Base-by-base conservation (phyloP, 1,284 basidiomycete species). In the Rhodotorula sp. region DNA sequence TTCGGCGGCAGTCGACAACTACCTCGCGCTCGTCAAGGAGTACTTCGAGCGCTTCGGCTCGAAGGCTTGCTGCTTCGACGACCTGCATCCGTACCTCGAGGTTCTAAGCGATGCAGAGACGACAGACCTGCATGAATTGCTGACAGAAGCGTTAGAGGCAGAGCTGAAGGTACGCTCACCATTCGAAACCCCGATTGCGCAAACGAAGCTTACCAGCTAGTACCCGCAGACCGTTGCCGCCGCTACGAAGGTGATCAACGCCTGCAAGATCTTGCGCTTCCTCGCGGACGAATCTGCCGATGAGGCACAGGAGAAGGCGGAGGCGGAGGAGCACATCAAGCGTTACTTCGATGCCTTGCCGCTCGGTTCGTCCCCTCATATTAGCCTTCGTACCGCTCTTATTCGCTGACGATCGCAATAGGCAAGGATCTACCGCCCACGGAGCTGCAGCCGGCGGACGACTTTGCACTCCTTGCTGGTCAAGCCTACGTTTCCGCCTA, bases 401-500 rank as follows among this genome's bases (percentile, higher is more conserved):
- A 24, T 7, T 15, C 9, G 5, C 51, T 61, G 24, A 46, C 48
- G 30, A 15, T 34, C 50, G 5, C 5, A 13, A 24, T 65, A 81
- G 80, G 82, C 55, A 80, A 82, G 60, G 82, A 84, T 62, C 83
- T 94, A 28, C 85, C 88, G 2, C 80, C 84, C 7, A 90, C 90
- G 0, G 92, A 95, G 75, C 83, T 93, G 56, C 93, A 95, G 76
- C 90, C 89, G 24, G 89, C 87, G 4, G 93, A 95, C 76, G 93
- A 94, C 76, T 83, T 94, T 40, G 88, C 85, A 15, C 83, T 94
- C 34, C 82, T 95, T 20, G 86, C 88, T 9, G 88, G 84, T 1
- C 89, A 89, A 75, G 84, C 85, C 3, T 83, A 87, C 64, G 84
- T 92, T 58, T 85, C 83, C 69, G 81, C 87, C 26, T 92, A 88